Evolutionary conservation across 2,329 filamentous ascomycete species (phyloP), one percentile per base, ranked within the genome.

Genomic region (Ophiostoma ulmi): DNA sequence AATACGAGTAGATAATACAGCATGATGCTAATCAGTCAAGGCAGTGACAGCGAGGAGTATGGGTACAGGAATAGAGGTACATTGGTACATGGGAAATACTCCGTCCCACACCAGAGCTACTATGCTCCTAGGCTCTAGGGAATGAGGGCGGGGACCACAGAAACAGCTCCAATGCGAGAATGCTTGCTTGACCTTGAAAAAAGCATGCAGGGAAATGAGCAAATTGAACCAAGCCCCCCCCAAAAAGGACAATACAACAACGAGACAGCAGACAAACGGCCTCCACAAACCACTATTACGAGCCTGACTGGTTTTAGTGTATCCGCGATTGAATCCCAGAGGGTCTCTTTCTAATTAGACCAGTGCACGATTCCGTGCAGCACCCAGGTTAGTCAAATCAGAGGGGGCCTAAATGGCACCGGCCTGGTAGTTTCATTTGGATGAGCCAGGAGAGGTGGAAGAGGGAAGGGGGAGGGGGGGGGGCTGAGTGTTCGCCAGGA

Each of bases 151-250:
- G 70, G 68, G n/a, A 55, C 61, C 67, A 64, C 64, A 66, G 41
- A 66, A 63, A 17, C 13, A 41, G 36, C 64, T 66, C 6, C 20
- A 41, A 66, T 41, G 36, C 64, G 17, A 31, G 48, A 41, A 66
- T 41, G 36, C 38, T 26, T 35, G 48, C 70, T 36, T 68, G 63
- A 69, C 70, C 66, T 44, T 65, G 70, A 63, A 69, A 61, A 71
- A 67, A 63, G 38, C 66, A 71, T 26, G n/a, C 68, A 69, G 67
- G 58, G 65, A 64, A 69, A 65, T 69, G 63, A 67, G 41, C 35
- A 58, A 31, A 69, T 61, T 36, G 67, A 20, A 69, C 48, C 48
- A 41, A 67, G 31, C 31, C 17, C 20, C 14, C 7, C 65, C 39
- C 20, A 67, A 67, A 39, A 67, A 67, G 65, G 65, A 67, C 65